A percentile compares a stretch with the other conserved stretches of the same genome.
Conservation (phyloP, 768 basidiomycete species). For the Russula abietina region DNA sequence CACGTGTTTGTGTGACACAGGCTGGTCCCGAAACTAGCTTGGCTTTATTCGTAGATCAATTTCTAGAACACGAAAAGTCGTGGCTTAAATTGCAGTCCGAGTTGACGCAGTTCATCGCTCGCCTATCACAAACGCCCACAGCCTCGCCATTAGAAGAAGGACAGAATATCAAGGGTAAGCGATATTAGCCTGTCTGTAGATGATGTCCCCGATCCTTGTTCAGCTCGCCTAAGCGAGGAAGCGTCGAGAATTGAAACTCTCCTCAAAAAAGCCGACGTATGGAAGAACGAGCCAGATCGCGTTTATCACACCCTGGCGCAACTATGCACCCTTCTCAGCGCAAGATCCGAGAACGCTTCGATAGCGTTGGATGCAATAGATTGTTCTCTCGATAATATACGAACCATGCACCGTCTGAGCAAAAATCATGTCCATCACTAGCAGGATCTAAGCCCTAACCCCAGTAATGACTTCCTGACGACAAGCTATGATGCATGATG, state of each 20-base stretch:
- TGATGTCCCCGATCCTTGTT: background rate
- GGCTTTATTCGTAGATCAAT: constrained; percentile 16
- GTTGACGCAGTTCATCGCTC: constrained; percentile 11
- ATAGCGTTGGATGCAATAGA: constrained; percentile 18
- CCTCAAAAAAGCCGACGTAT: constrained; percentile 1
- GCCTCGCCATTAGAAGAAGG: constrained; percentile 7
- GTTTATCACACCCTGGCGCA: constrained; percentile 2
- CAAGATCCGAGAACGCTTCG: constrained; percentile 15
- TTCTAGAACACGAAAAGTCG: constrained; percentile 21
- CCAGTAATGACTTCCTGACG: background rate
- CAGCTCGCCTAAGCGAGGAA: constrained; percentile 12
- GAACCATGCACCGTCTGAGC: background rate
- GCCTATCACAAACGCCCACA: constrained; percentile 12
- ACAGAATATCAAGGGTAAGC: constrained; percentile 11
- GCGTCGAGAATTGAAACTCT: constrained; percentile 6
- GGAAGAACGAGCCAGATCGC: background rate
- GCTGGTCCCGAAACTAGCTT: background rate
- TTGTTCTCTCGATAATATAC: constrained; percentile 20
- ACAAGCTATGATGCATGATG: too few species aligned
- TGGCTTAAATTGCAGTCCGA: constrained; percentile 14
- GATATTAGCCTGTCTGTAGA: background rate
- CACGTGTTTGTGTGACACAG: constrained; percentile 1
- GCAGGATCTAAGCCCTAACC: constrained; percentile 13
- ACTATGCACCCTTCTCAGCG: constrained; percentile 10
- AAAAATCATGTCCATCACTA: background rate